phyloP scores from a whole-genome alignment of 73 alveolate genomes.

The Tetrahymena elliotti region DNA sequence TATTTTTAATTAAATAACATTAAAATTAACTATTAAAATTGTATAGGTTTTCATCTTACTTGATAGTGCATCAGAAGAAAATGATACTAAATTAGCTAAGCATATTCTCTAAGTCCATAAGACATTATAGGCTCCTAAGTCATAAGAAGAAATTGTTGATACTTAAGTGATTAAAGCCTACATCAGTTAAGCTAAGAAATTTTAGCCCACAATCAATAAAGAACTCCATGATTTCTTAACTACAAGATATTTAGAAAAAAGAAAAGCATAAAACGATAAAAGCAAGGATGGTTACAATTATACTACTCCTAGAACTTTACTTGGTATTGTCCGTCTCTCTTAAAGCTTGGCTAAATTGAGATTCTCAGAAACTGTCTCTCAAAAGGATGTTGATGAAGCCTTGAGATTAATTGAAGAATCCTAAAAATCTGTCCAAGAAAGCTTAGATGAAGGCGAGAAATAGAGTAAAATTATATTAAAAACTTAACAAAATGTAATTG shows the following conservation, averaged over 20 bases:
- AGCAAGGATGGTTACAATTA: conserved; percentile 75
- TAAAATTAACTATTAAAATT: no score
- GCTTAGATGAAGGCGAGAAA: neutral
- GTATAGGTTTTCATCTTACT: conserved; percentile 70
- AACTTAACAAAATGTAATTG: neutral
- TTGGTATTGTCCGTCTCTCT: conserved; percentile 86
- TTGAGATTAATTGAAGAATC: conserved; percentile 71
- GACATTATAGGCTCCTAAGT: conserved; percentile 18
- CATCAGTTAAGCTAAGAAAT: conserved; percentile 74
- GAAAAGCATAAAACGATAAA: conserved; percentile 61
- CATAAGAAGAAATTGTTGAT: conserved; percentile 40
- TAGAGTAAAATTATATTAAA: neutral
- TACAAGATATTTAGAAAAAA: conserved; percentile 80
- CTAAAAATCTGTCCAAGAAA: conserved; percentile 29
- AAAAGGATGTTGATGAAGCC: conserved; percentile 85
- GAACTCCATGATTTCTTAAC: conserved; percentile 81
- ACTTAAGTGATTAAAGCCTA: conserved; percentile 72
- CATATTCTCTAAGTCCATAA: conserved; percentile 51
- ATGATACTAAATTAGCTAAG: conserved; percentile 69
- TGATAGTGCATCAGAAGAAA: conserved; percentile 77
- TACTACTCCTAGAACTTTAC: conserved; percentile 93
- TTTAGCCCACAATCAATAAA: conserved; percentile 69
- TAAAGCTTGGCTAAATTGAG: conserved; percentile 77
- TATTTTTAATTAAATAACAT: neutral
- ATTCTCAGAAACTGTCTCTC: conserved; percentile 68